These are phyloP conservation scores for Thermothielavioides terrestris DNA, from an alignment of 495 filamentous ascomycete genomes.

Conservation along the genomic window DNA sequence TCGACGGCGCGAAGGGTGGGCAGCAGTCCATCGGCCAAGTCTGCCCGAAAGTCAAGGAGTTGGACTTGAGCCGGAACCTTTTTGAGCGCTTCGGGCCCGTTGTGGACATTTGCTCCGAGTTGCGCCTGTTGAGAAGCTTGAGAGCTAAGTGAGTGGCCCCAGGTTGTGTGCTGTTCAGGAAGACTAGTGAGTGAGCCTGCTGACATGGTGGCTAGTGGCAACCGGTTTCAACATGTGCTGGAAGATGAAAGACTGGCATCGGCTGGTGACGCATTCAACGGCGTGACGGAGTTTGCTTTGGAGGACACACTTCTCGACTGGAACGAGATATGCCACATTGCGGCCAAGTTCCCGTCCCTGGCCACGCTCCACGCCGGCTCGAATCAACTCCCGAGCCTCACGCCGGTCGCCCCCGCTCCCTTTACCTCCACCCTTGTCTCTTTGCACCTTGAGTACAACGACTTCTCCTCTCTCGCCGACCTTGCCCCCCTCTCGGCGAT, in stretches of 20 bases:
- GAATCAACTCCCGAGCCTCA: conserved; percentile 39
- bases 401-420: conserved; percentile 40
- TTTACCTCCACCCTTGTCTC: conserved; percentile 40
- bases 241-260: conserved; percentile 29
- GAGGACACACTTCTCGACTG: conserved; percentile 65
- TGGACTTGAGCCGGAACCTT: conserved; percentile 82
- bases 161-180: conserved; percentile 10
- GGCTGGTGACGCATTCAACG: conserved; percentile 36
- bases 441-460: conserved; percentile 68
- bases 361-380: conserved; percentile 44
- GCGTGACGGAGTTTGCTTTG: conserved; percentile 61
- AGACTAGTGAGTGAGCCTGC: conserved; percentile 30
- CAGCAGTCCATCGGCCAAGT: conserved; percentile 33
- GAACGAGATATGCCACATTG: conserved; percentile 52
- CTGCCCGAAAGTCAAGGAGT: conserved; percentile 61
- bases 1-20: conserved; percentile 30
- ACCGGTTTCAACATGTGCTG: conserved; percentile 53
- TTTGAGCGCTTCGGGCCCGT: conserved; percentile 59
- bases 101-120: conserved; percentile 55
- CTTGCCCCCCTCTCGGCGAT: conserved; percentile 50
- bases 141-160: conserved; percentile 68
- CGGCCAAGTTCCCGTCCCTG: conserved; percentile 50
- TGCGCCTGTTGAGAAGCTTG: conserved; percentile 54
- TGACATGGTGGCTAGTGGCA: conserved; percentile 48
- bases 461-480: conserved; percentile 51